A percentile compares a stretch with the other conserved stretches of the same genome.
Evolutionary conservation across 2,329 filamentous ascomycete species (phyloP).

Genomic region (Emmonsiellopsis sp.): DNA sequence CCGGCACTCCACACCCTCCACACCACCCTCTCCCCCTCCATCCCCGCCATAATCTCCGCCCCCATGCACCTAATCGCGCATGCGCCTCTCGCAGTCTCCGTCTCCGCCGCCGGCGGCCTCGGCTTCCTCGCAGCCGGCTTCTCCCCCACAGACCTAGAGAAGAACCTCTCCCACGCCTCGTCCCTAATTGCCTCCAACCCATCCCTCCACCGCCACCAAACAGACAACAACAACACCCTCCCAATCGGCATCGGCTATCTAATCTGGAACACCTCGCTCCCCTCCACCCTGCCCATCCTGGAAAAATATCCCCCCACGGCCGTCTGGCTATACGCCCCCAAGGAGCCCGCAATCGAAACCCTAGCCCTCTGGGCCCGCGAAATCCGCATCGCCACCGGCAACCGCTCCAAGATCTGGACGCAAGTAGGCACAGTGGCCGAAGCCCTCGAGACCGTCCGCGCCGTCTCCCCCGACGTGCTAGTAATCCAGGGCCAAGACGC

Average conservation of each 20-base stretch:
- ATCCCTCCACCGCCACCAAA: neutral
- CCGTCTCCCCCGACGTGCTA: constrained; percentile 38
- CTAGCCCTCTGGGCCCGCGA: constrained; percentile 28
- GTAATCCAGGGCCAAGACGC: constrained; percentile 47
- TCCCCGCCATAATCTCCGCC: constrained; percentile 51
- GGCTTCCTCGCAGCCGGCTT: constrained; percentile 53
- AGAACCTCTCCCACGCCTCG: constrained; percentile 20
- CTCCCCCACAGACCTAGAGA: constrained; percentile 21
- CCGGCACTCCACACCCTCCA: constrained; percentile 25
- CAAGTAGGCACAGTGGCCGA: constrained; percentile 43
- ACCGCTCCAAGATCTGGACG: constrained; percentile 41
- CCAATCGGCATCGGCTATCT: constrained; percentile 33
- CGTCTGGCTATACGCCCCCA: constrained; percentile 32
- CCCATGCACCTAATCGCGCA: constrained; percentile 59
- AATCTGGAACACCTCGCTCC: constrained; percentile 27
- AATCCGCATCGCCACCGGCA: constrained; percentile 29
- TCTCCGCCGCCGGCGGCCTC: constrained; percentile 46
- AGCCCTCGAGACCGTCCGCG: constrained; percentile 30
- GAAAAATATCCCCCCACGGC: constrained; percentile 25
- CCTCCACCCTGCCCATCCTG: constrained; percentile 19
- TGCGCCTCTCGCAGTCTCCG: constrained; percentile 48
- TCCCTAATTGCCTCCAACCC: constrained; percentile 11
- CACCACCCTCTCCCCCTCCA: constrained; percentile 25
- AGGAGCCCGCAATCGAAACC: constrained; percentile 17
- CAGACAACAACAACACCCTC: constrained; percentile 11